Base-by-base conservation (phyloP, 2,329 filamentous ascomycete genomes). In the Plectosphaerella plurivora region DNA sequence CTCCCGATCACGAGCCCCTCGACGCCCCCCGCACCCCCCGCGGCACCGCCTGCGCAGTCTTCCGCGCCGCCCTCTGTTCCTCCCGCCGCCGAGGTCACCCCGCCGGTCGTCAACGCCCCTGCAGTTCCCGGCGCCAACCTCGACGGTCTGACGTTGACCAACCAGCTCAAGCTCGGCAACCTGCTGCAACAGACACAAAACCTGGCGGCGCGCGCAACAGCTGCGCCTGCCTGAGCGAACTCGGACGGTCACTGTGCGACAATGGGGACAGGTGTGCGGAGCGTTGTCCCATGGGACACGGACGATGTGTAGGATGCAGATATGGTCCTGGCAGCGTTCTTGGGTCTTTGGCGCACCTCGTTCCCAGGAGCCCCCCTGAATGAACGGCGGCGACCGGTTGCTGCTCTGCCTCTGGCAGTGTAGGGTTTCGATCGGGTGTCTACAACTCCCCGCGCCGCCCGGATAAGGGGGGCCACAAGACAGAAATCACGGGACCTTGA, bases 141-240 rank as follows among this genome's bases (percentile, higher is more conserved):
- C 9, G 70, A 66, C 33, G 71, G 70, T 9, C 52, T 77, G 53
- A 67, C 63, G 7, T 63, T 79, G 47, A 72, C 65, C 58, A 78
- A 71, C 52, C 61, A 67, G 45, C 61, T 79, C 42, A 66, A 73
- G 48, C 62, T 79, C 11, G 76, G 76, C 28, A 76, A 71, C 51
- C 60, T 78, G 47, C 59, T 58, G 22, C 51, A 58, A 42, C 53
- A 57, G 47, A 55, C 55, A 15, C 45, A 44, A n/a, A 36, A 33
- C 15, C 49, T 58, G 28, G 53, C 55, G 41, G 55, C 56, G 11
- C 56, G 56, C 44, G 53, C 47, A 35, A 58, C 53, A 9, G 48
- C 50, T 7, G 41, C 47, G 3, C 28, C 41, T 18, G 45, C 46
- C 11, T 47, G 50, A 49, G 37, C 35, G 25, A 37, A 33, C 28